Conservation (phyloP, 169 alveolate species). For the Amoebophrya sp. region DNA sequence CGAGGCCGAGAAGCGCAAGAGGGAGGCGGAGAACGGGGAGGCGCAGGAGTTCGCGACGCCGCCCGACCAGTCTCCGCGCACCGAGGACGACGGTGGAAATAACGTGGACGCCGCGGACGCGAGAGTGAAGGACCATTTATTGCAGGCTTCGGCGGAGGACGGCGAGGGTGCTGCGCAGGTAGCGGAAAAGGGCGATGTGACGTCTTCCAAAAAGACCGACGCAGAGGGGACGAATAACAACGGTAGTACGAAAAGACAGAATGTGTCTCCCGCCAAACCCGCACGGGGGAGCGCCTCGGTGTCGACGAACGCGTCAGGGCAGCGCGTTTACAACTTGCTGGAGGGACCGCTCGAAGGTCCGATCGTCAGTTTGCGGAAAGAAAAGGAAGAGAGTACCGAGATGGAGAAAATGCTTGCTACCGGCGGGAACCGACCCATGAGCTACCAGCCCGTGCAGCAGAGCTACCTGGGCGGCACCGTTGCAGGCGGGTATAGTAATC, state of each 20-base stretch:
- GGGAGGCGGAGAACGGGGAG: neutral
- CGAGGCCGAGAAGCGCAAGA: no score
- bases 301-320: neutral
- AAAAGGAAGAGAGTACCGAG: neutral
- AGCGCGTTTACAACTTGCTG: neutral
- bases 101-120: neutral
- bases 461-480: neutral
- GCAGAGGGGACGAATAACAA: neutral
- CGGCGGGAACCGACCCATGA: neutral
- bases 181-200: neutral
- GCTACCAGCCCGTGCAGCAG: neutral
- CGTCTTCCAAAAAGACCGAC: neutral
- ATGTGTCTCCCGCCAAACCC: neutral
- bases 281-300: neutral
- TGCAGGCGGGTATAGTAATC: neutral
- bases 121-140: neutral
- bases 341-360: neutral
- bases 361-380: neutral
- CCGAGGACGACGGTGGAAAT: neutral
- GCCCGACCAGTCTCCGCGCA: neutral
- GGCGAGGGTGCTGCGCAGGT: neutral
- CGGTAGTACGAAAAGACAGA: neutral
- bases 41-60: neutral
- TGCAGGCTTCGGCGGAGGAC: neutral
- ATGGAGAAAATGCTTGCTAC: neutral